Conservation (phyloP, 2,329 filamentous ascomycete genomes). For the Pseudogymnoascus sp. region DNA sequence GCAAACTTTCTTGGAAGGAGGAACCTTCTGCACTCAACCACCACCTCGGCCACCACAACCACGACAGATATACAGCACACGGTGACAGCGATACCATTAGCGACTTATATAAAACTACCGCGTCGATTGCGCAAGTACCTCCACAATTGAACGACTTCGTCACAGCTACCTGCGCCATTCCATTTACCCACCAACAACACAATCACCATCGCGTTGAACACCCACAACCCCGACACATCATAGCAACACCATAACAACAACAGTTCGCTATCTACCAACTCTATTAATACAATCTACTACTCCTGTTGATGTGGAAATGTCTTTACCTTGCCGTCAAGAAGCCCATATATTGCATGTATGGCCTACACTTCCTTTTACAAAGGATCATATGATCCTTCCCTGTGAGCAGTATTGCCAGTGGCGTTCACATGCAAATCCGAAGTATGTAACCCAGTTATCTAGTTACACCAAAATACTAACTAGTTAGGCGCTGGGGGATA, state of each 20-base stretch:
- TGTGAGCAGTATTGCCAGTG: constrained; percentile 2
- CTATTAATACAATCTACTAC: background rate
- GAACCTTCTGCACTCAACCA: background rate
- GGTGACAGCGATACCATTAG: background rate
- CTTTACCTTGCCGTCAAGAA: background rate
- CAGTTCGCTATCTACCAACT: background rate
- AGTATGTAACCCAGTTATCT: background rate
- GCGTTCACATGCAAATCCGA: background rate
- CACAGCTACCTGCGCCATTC: background rate
- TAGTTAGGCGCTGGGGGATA: background rate
- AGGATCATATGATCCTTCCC: background rate
- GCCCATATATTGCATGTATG: background rate
- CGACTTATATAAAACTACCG: background rate
- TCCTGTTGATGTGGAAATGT: background rate
- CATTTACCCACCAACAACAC: background rate
- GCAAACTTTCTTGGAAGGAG: background rate
- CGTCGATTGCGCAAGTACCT: background rate
- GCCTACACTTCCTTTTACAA: background rate
- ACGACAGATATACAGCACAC: background rate
- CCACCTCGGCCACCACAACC: background rate
- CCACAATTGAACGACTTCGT: background rate
- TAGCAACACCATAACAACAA: background rate
- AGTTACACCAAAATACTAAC: background rate
- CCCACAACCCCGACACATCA: background rate
- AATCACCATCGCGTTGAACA: background rate